Evolutionary conservation across 331 rosid species (phyloP).

Genomic region (Malus hybrid): DNA sequence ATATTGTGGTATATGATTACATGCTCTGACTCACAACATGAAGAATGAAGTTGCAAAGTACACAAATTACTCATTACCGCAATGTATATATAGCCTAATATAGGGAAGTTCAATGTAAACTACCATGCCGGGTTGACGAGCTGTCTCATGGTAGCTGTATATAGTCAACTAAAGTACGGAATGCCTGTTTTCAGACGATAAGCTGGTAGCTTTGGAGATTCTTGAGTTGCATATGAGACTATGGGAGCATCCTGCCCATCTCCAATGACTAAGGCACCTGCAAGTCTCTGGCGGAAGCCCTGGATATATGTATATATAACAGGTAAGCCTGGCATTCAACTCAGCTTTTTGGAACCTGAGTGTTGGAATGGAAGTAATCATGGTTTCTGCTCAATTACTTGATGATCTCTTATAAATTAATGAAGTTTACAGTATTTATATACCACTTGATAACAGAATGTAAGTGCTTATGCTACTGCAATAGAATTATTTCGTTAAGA

Average conservation of each 20-base stretch:
- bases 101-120: constrained; percentile 1
- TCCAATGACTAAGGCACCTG: constrained; percentile 5
- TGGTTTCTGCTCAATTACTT: constrained; percentile 3
- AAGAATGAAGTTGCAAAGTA: constrained; percentile 5
- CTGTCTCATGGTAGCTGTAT: constrained; percentile 15
- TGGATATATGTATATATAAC: not conserved
- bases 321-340: constrained; percentile 19
- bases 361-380: constrained; percentile 17
- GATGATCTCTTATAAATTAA: not conserved
- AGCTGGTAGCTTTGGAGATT: constrained; percentile 9
- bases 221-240: not conserved
- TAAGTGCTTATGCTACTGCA: too few relatives aligned
- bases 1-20: constrained; percentile 36
- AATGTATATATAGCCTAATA: not conserved
- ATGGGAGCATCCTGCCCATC: not conserved
- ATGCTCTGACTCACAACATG: constrained; percentile 36
- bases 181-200: not conserved
- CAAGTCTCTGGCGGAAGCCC: not conserved
- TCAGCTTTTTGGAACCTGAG: constrained; percentile 36
- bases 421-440: not conserved
- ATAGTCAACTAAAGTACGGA: constrained; percentile 6
- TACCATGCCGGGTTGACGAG: constrained; percentile 12
- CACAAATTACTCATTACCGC: constrained; percentile 2
- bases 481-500: not conserved
- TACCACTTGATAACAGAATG: too few relatives aligned